Conservation (phyloP, 495 filamentous ascomycete species). For the Terfezia boudieri region DNA sequence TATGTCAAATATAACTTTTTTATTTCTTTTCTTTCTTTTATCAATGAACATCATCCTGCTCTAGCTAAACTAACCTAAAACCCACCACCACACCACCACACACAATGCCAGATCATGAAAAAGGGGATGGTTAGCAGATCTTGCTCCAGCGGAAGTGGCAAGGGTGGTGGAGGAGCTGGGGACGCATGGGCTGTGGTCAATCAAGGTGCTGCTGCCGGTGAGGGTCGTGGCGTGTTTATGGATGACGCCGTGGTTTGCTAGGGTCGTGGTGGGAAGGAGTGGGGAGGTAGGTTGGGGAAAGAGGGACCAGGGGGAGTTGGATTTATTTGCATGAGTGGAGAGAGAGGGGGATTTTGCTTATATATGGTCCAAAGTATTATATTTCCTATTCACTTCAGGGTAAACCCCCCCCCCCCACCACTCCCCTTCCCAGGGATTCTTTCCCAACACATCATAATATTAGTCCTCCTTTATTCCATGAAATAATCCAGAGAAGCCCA, state of each 20-base stretch:
- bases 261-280: conserved; percentile 1
- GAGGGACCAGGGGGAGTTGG: background rate
- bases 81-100: too few species aligned
- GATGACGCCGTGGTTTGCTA: conserved; percentile 89
- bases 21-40: too few species aligned
- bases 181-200: conserved; percentile 75
- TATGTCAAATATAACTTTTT: too few species aligned
- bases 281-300: background rate
- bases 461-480: too few species aligned
- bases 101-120: conserved; percentile 6
- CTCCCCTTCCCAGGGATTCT: too few species aligned
- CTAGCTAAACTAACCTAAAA: background rate
- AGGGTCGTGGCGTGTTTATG: conserved; percentile 57
- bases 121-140: conserved; percentile 22
- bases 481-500: too few species aligned
- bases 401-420: too few species aligned
- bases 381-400: too few species aligned
- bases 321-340: background rate
- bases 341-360: background rate
- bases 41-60: too few species aligned
- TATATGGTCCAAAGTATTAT: too few species aligned
- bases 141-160: conserved; percentile 25
- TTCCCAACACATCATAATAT: too few species aligned
- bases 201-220: conserved; percentile 58
- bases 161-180: conserved; percentile 32